phyloP scores from a whole-genome alignment of 1,284 basidiomycete genomes.

The Cystobasidium slooffiae region DNA sequence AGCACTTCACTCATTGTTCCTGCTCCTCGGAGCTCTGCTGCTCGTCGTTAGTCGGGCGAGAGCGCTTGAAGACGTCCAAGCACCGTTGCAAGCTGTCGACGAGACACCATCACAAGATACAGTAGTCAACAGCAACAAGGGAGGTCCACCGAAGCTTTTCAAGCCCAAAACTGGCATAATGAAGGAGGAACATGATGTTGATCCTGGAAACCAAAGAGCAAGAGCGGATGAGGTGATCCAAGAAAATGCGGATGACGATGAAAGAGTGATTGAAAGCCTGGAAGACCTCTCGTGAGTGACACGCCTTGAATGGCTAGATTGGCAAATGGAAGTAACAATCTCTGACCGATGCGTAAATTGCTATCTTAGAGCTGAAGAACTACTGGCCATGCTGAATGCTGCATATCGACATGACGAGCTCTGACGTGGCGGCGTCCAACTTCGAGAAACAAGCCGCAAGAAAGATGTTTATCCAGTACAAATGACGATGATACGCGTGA shows the following conservation, averaged over 20 bases:
- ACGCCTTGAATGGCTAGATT: not conserved
- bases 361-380: slow-evolving; percentile 27
- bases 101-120: not conserved
- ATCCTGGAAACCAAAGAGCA: slow-evolving; percentile 28
- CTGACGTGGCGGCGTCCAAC: slow-evolving; percentile 10
- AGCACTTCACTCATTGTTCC: not conserved
- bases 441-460: not conserved
- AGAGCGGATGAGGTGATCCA: slow-evolving; percentile 36
- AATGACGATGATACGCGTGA: too few relatives aligned
- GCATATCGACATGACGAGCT: slow-evolving; percentile 42
- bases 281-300: slow-evolving; percentile 34
- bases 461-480: too few relatives aligned
- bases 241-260: slow-evolving; percentile 41
- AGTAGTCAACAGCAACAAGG: not conserved
- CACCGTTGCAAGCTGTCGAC: slow-evolving; percentile 16
- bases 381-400: slow-evolving; percentile 42
- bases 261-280: slow-evolving; percentile 32
- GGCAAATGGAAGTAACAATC: not conserved
- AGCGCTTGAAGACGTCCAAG: slow-evolving; percentile 20
- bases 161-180: slow-evolving; percentile 31
- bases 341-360: not conserved
- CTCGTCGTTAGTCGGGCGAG: not conserved
- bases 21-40: not conserved
- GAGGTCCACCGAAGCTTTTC: slow-evolving; percentile 30
- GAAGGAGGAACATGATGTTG: slow-evolving; percentile 40